A percentile compares a stretch with the other conserved stretches of the same genome.
phyloP scores from a whole-genome alignment of 208 protist genomes.

The Crithidia sp. region DNA sequence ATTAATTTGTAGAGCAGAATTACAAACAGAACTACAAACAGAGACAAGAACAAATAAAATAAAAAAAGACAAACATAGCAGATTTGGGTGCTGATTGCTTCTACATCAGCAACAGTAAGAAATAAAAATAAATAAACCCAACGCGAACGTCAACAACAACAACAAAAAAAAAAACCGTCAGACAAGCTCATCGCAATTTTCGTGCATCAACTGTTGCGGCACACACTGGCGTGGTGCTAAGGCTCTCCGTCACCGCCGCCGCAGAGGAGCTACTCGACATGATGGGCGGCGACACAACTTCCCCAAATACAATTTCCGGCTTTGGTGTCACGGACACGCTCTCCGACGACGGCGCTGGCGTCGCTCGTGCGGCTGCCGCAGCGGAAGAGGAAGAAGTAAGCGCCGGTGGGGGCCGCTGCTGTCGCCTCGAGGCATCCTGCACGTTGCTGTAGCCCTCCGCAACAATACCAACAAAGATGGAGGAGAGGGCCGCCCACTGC shows the following conservation, averaged over 20 bases:
- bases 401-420: neutral
- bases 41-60: constrained; percentile 8
- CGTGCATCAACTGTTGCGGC: neutral
- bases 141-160: too few species aligned
- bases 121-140: too few species aligned
- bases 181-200: too few species aligned
- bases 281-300: neutral
- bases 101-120: too few species aligned
- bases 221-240: constrained; percentile 5
- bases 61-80: neutral
- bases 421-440: constrained; percentile 21
- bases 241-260: constrained; percentile 13
- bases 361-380: neutral
- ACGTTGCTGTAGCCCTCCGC: constrained; percentile 59
- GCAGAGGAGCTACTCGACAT: constrained; percentile 11
- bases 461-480: constrained; percentile 63
- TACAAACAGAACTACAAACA: neutral
- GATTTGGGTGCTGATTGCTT: too few species aligned
- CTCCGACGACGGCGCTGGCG: neutral
- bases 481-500: constrained; percentile 66
- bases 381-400: neutral
- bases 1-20: too few species aligned
- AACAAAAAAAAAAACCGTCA: too few species aligned
- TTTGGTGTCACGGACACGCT: neutral
- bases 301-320: neutral